Percentiles rank a stretch among this genome's conserved stretches.
Conservation (phyloP, 768 basidiomycete species). For the Suillus lakei region DNA sequence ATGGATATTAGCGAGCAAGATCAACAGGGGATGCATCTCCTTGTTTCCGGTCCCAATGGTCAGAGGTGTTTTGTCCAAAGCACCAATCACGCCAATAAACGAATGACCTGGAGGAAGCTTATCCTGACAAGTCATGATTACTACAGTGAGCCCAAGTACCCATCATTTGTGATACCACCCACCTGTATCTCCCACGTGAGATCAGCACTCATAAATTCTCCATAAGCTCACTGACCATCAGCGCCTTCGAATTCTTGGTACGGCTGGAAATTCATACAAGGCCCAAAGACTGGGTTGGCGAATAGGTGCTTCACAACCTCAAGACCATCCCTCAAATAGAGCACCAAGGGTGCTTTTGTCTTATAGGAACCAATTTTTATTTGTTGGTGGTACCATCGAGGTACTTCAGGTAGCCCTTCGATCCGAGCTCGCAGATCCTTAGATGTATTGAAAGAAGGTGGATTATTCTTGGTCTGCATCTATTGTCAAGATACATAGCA, state of each 20-base stretch:
- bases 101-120: background rate
- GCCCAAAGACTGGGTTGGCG: no score
- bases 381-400: slow-evolving; percentile 9
- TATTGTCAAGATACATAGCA: background rate
- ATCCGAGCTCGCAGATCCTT: background rate
- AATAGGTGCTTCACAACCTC: no score
- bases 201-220: background rate
- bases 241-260: background rate
- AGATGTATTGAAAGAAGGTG: background rate
- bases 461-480: background rate
- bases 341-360: slow-evolving; percentile 7
- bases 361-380: slow-evolving; percentile 12
- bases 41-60: slow-evolving; percentile 35
- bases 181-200: background rate
- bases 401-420: slow-evolving; percentile 11
- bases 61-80: slow-evolving; percentile 41
- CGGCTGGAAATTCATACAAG: no score
- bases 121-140: background rate
- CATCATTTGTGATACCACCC: background rate
- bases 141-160: background rate
- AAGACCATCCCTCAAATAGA: slow-evolving; percentile 12
- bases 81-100: slow-evolving; percentile 23
- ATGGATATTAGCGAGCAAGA: slow-evolving; percentile 38
- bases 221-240: background rate
- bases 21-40: slow-evolving; percentile 35